Evolutionary conservation across 306 rosid genomes (phyloP).

Genomic region (Pueraria montana): DNA sequence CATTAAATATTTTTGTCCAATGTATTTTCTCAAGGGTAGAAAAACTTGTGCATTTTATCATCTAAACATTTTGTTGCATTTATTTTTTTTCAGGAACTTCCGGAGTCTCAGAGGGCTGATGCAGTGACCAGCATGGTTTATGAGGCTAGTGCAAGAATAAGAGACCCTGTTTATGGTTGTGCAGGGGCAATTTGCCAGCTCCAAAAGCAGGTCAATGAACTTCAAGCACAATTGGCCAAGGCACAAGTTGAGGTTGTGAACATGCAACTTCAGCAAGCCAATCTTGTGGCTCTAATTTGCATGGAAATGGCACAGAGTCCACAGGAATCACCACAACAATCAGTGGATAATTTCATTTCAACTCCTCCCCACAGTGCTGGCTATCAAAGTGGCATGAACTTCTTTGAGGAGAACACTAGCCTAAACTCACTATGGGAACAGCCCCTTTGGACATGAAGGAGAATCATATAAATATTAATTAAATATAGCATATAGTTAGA

Average conservation of each 20-base stretch:
- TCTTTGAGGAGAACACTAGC: slow-evolving; percentile 62
- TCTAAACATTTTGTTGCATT: slow-evolving; percentile 18
- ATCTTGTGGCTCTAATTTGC: slow-evolving; percentile 78
- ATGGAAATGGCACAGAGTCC: slow-evolving; percentile 78
- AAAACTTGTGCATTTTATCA: neutral
- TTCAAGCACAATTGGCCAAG: slow-evolving; percentile 87
- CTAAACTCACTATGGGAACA: slow-evolving; percentile 65
- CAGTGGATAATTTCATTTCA: slow-evolving; percentile 55
- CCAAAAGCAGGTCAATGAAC: slow-evolving; percentile 85
- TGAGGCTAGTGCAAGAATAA: slow-evolving; percentile 87
- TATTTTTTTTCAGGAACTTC: slow-evolving; percentile 74
- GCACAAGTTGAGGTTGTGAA: slow-evolving; percentile 84
- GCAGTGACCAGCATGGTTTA: slow-evolving; percentile 97
- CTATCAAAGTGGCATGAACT: slow-evolving; percentile 55
- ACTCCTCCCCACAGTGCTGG: slow-evolving; percentile 38
- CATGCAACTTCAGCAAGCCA: slow-evolving; percentile 90
- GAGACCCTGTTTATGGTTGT: slow-evolving; percentile 94
- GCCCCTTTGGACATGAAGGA: slow-evolving; percentile 80
- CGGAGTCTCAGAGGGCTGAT: slow-evolving; percentile 87
- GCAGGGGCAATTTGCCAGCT: slow-evolving; percentile 94
- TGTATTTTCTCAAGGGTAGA: slow-evolving; percentile 1
- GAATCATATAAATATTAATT: slow-evolving; percentile 8
- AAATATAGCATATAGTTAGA: neutral
- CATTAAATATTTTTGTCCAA: neutral
- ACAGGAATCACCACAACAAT: slow-evolving; percentile 63